Conservation (phyloP, 2,329 filamentous ascomycete genomes). For the Cladosporium colombiae region DNA sequence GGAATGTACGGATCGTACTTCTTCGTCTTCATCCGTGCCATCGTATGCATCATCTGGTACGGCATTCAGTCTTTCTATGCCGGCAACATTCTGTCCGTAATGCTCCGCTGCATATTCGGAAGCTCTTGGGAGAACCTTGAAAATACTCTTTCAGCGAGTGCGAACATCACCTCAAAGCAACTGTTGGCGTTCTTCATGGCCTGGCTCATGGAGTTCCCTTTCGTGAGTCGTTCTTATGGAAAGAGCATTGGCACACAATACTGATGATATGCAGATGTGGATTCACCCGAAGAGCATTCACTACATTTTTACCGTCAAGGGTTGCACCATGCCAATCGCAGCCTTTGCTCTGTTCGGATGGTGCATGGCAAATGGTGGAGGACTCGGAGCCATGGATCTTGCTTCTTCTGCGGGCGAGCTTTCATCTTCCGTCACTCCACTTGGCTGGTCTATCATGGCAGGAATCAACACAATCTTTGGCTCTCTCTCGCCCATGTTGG, state of each 20-base stretch:
- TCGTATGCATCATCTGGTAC: conserved; percentile 46
- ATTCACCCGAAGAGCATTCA: conserved; percentile 47
- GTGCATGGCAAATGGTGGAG: conserved; percentile 39
- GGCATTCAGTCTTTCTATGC: conserved; percentile 32
- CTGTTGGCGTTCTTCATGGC: conserved; percentile 39
- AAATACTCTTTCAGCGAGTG: conserved; percentile 33
- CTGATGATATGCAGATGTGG: conserved; percentile 42
- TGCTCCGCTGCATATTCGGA: conserved; percentile 40
- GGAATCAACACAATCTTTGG: conserved; percentile 48
- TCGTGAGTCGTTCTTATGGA: conserved; percentile 25
- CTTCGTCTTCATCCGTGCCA: conserved; percentile 44
- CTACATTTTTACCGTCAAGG: conserved; percentile 46
- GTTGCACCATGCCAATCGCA: conserved; percentile 40
- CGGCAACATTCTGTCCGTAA: conserved; percentile 30
- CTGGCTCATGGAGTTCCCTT: conserved; percentile 37
- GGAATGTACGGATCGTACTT: conserved; percentile 49
- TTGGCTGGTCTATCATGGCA: conserved; percentile 43
- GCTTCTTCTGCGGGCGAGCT: conserved; percentile 28
- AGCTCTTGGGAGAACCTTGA: conserved; percentile 38
- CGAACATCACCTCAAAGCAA: conserved; percentile 38
- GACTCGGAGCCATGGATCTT: conserved; percentile 52
- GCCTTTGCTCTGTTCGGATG: conserved; percentile 40
- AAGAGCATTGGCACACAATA: not conserved
- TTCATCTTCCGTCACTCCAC: conserved; percentile 25
- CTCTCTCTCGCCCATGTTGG: conserved; percentile 44